Base-by-base conservation (phyloP, 176 grass and related monocot genomes). In the Avena atlantica region DNA sequence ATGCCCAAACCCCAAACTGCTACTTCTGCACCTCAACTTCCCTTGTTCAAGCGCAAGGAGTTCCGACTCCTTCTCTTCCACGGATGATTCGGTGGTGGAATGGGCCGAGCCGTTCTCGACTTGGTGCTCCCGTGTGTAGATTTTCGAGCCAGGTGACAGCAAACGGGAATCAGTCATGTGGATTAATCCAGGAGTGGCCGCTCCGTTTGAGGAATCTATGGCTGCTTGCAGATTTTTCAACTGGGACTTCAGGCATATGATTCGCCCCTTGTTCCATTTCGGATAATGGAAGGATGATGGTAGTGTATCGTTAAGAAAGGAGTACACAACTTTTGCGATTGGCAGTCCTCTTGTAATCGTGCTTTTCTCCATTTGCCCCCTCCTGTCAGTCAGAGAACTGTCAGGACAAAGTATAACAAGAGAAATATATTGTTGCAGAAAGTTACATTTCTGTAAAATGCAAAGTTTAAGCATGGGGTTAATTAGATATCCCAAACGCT, bases 361-460 rank as follows among this genome's bases (percentile, higher is more conserved):
- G 85, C 90, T 94, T 85, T 99, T 94, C 90, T 99, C 97, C 93
- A 99, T 96, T 84, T 91, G 53, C 20, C 97, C 97, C 16, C 92
- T 89, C 80, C 94, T 99, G 83, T 79, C 13, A 78, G 86, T 65
- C 36, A 21, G 56, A 81, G 66, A 68, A 85, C 84, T 77, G 63
- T 87, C 72, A 92, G 87, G 0, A 9, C 55, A 88, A 86, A 72
- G 21, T 8, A 76, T 20, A 27, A 72, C 49, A 80, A 65, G 57
- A 27, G 2, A 2, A 16, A 56, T 27, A 50, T 23, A 64, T 61
- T 37, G 12, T 17, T 11, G 29, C 25, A 16, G 0, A 68, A 83
- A 84, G 15, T 51, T 21, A 4, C 66, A 61, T 49, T 77, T 27
- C 80, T 75, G 42, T 40, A 84, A 12, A 50, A 69, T 49, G 9